phyloP scores from a whole-genome alignment of 1,284 basidiomycete genomes.

The Ustilago hordei region DNA sequence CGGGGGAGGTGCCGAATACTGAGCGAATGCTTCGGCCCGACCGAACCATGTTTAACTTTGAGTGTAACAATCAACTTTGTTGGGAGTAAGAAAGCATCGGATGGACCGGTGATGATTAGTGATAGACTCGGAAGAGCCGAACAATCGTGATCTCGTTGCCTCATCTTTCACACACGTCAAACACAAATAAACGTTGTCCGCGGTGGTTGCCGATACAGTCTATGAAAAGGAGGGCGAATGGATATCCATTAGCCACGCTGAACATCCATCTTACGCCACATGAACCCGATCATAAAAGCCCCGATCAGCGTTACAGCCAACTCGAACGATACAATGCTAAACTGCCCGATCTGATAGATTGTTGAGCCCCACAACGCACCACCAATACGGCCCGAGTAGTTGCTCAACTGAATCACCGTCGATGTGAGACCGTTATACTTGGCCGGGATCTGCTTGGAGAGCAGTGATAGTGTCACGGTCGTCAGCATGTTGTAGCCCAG shows the following conservation, averaged over 20 bases:
- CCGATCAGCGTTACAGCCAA: constrained; percentile 48
- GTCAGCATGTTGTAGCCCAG: constrained; percentile 50
- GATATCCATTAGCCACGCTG: constrained; percentile 20
- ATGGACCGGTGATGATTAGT: constrained; percentile 1
- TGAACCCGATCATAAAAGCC: constrained; percentile 35
- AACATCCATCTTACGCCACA: constrained; percentile 53
- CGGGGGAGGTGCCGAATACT: no score
- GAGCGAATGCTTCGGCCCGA: not conserved
- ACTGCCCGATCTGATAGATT: constrained; percentile 52
- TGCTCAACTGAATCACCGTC: constrained; percentile 51
- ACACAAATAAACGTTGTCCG: not conserved
- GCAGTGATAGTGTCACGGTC: constrained; percentile 47
- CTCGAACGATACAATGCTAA: constrained; percentile 47
- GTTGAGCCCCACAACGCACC: constrained; percentile 51
- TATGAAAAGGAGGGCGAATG: not conserved
- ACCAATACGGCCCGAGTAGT: constrained; percentile 42
- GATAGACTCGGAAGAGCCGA: not conserved
- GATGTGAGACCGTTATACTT: constrained; percentile 50
- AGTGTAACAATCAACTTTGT: not conserved
- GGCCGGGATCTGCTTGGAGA: constrained; percentile 51
- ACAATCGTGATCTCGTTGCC: not conserved
- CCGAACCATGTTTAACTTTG: not conserved
- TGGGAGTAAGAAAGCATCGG: not conserved
- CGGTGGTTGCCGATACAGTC: not conserved
- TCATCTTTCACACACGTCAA: not conserved